Evolutionary conservation across 352 stramenopile genomes (phyloP).

Genomic region (Phytophthora pistaciae): DNA sequence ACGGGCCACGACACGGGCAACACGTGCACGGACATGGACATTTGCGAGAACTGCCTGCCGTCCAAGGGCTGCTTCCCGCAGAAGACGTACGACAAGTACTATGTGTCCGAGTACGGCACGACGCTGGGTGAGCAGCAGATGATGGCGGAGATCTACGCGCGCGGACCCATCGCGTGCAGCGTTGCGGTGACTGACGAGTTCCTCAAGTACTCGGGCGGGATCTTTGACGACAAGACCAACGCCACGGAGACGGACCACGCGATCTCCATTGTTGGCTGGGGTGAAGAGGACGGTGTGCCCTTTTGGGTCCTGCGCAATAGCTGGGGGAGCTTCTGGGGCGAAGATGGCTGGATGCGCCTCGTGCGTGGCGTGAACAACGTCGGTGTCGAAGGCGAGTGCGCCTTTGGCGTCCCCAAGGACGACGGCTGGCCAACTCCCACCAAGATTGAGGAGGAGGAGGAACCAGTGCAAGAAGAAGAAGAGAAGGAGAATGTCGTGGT

Average conservation of each 20-base stretch:
- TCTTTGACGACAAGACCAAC: slow-evolving; percentile 93
- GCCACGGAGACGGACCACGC: slow-evolving; percentile 86
- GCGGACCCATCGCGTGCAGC: slow-evolving; percentile 94
- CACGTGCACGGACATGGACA: slow-evolving; percentile 87
- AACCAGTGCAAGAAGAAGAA: slow-evolving; percentile 13
- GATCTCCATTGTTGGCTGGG: slow-evolving; percentile 97
- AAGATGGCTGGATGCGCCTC: slow-evolving; percentile 96
- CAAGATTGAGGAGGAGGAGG: slow-evolving; percentile 37
- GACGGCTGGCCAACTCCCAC: slow-evolving; percentile 76
- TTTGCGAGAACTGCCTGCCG: slow-evolving; percentile 94
- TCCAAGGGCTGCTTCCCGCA: slow-evolving; percentile 90
- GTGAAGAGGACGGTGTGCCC: slow-evolving; percentile 82
- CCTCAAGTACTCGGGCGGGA: slow-evolving; percentile 93
- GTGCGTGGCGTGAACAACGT: slow-evolving; percentile 93
- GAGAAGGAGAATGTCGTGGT: slow-evolving; percentile 21
- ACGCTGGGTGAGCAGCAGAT: slow-evolving; percentile 93
- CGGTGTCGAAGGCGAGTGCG: slow-evolving; percentile 94
- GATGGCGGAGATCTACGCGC: slow-evolving; percentile 97
- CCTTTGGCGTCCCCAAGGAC: slow-evolving; percentile 91
- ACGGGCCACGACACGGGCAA: slow-evolving; percentile 92
- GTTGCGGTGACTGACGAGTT: slow-evolving; percentile 93
- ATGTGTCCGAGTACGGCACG: slow-evolving; percentile 94
- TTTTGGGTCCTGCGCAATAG: slow-evolving; percentile 98
- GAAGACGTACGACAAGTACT: slow-evolving; percentile 95
- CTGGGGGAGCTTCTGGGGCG: slow-evolving; percentile 95